Percentiles rank a stretch among this genome's conserved stretches.
Conservation (phyloP, 2,329 filamentous ascomycete species). For the Mollisia scopiformis region DNA sequence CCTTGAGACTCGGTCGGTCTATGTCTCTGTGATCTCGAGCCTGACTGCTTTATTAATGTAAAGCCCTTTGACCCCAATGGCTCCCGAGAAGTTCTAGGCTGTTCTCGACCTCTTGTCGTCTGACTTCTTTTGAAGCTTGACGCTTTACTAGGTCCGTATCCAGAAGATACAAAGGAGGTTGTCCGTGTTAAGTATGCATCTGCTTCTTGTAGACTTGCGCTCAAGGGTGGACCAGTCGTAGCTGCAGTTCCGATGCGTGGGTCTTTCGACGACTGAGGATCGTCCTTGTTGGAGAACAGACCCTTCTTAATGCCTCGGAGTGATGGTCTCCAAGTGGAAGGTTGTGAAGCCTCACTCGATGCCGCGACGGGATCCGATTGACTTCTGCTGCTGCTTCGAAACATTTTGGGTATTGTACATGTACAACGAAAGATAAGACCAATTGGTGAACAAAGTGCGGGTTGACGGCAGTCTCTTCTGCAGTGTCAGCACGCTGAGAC, state of each 20-base stretch:
- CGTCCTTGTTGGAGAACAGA: constrained; percentile 10
- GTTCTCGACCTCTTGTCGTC: neutral
- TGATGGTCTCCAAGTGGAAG: constrained; percentile 11
- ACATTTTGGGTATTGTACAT: neutral
- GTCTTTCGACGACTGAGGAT: neutral
- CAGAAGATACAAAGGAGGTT: neutral
- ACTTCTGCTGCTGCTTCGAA: constrained; percentile 12
- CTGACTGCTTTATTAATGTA: constrained; percentile 1
- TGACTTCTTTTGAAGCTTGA: neutral
- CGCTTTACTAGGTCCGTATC: neutral
- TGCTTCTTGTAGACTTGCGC: neutral
- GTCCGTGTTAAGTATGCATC: neutral
- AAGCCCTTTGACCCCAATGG: neutral
- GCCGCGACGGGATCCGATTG: constrained; percentile 1
- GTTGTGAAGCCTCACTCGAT: neutral
- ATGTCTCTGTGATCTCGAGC: neutral
- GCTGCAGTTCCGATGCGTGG: neutral
- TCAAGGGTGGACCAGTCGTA: neutral
- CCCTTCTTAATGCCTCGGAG: constrained; percentile 13
- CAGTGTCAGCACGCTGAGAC: neutral
- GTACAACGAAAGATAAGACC: neutral
- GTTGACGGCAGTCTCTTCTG: neutral
- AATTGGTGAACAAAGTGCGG: neutral
- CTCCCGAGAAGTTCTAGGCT: neutral
- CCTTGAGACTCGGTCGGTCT: neutral